phyloP scores from a whole-genome alignment of 306 rosid species.

The Betula pendula region DNA sequence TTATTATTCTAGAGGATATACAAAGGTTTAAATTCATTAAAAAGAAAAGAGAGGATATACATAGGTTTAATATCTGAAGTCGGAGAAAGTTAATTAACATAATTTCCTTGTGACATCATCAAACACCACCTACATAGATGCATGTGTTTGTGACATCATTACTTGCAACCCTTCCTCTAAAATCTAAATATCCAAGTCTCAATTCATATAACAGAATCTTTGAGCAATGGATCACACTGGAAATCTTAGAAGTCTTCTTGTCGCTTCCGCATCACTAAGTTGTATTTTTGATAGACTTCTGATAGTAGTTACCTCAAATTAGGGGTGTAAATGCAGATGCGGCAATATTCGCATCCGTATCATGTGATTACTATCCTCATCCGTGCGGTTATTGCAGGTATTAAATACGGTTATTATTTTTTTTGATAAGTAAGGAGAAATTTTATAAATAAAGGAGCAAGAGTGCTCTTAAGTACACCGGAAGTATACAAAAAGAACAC shows the following conservation, averaged over 20 bases:
- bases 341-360: too few relatives aligned
- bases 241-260: constrained; percentile 1
- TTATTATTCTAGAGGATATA: neutral
- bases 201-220: neutral
- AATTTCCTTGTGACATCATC: neutral
- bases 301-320: neutral
- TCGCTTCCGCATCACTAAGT: neutral
- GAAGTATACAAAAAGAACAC: too few relatives aligned
- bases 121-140: neutral
- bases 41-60: neutral
- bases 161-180: neutral
- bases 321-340: too few relatives aligned
- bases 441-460: too few relatives aligned
- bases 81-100: neutral
- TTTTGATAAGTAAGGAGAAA: too few relatives aligned
- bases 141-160: neutral
- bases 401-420: too few relatives aligned
- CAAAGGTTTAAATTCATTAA: neutral
- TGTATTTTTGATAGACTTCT: neutral
- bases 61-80: neutral
- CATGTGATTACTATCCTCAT: too few relatives aligned
- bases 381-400: too few relatives aligned
- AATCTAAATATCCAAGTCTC: neutral
- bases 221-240: neutral
- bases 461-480: too few relatives aligned